Evolutionary conservation across 148 eudicot species (phyloP).

Genomic region (Polygonum aviculare): DNA sequence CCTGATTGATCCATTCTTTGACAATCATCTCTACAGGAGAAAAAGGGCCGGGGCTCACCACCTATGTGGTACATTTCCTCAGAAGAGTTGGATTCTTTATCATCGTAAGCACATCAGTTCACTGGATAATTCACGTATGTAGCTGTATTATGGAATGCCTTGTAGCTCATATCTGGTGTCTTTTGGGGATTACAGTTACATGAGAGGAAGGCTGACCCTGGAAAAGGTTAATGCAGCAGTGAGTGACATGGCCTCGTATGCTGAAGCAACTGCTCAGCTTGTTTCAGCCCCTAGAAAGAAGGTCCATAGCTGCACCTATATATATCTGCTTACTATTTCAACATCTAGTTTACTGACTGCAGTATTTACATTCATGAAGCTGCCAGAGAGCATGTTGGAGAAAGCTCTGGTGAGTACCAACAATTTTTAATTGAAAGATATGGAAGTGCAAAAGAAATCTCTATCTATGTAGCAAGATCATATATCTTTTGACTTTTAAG

Average conservation of each 20-base stretch:
- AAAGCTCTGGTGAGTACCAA: conserved; percentile 64
- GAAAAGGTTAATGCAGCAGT: conserved; percentile 90
- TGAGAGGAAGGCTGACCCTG: conserved; percentile 85
- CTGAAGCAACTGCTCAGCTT: conserved; percentile 81
- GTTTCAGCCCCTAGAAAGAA: conserved; percentile 79
- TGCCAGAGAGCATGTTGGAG: conserved; percentile 65
- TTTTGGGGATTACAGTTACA: conserved; percentile 45
- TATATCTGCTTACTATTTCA: conserved; percentile 4
- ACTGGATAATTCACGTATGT: background rate
- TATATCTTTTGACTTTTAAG: background rate
- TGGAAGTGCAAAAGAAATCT: background rate
- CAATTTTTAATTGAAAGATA: background rate
- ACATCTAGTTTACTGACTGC: conserved; percentile 1
- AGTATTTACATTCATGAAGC: conserved; percentile 34
- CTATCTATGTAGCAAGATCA: background rate
- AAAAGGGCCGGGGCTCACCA: conserved; percentile 67
- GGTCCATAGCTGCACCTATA: conserved; percentile 27
- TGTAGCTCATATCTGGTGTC: conserved; percentile 3
- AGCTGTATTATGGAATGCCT: background rate
- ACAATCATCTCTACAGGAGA: conserved; percentile 40
- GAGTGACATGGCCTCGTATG: conserved; percentile 74
- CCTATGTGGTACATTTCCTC: conserved; percentile 74
- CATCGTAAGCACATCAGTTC: conserved; percentile 46
- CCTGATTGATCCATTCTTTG: background rate
- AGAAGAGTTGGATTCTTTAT: conserved; percentile 66